A percentile compares a stretch with the other conserved stretches of the same genome.
phyloP scores from a whole-genome alignment of 495 filamentous ascomycete species.

The Neurospora intermedia region DNA sequence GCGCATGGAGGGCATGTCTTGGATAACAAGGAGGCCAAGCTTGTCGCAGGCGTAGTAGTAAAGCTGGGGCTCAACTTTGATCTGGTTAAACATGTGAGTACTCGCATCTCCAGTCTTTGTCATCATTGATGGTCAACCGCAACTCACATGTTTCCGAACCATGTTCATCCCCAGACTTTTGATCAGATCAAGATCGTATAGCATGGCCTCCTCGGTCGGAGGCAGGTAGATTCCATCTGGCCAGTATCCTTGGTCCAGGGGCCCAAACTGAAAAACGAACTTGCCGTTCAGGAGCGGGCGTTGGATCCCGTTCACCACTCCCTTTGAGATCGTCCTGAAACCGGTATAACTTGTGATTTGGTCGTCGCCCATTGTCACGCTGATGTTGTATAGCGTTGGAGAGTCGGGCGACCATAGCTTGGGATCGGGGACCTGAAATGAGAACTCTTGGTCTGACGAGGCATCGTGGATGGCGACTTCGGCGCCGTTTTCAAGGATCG shows the following conservation, averaged over 20 bases:
- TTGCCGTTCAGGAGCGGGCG: slow-evolving; percentile 53
- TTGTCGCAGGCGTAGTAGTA: slow-evolving; percentile 59
- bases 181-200: slow-evolving; percentile 48
- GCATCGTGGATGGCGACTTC: slow-evolving; percentile 20
- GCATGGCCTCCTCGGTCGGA: slow-evolving; percentile 53
- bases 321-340: slow-evolving; percentile 51
- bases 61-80: slow-evolving; percentile 56
- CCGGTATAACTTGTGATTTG: slow-evolving; percentile 49
- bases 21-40: slow-evolving; percentile 51
- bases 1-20: slow-evolving; percentile 56
- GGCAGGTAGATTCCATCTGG: slow-evolving; percentile 55
- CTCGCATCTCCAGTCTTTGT: background rate
- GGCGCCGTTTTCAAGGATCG: slow-evolving; percentile 24
- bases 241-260: slow-evolving; percentile 61
- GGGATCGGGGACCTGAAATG: slow-evolving; percentile 38
- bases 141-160: slow-evolving; percentile 54
- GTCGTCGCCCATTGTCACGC: slow-evolving; percentile 45
- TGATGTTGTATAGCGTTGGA: slow-evolving; percentile 53
- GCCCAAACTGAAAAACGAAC: slow-evolving; percentile 55
- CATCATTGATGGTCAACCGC: background rate
- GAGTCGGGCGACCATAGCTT: slow-evolving; percentile 51
- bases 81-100: slow-evolving; percentile 25
- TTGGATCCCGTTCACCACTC: slow-evolving; percentile 44
- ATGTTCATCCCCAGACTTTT: slow-evolving; percentile 57
- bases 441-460: slow-evolving; percentile 36